Conservation (phyloP, 345 rosid species). For the Erodium maritimum region DNA sequence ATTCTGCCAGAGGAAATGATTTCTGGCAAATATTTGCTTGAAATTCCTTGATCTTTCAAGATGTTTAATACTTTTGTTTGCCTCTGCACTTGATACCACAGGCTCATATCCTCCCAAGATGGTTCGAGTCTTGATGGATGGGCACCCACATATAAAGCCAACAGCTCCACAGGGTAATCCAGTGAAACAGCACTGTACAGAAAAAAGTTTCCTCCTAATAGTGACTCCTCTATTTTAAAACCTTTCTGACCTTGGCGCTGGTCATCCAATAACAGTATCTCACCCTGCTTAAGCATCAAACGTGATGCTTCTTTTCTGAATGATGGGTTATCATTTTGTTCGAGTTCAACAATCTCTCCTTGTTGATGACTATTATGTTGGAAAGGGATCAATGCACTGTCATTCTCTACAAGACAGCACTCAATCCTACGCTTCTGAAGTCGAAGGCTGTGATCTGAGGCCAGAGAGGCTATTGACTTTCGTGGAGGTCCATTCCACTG, state of each 20-base stretch:
- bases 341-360: slow-evolving; percentile 39
- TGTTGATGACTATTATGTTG: slow-evolving; percentile 18
- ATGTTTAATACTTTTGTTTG: slow-evolving; percentile 52
- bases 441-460: slow-evolving; percentile 35
- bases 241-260: slow-evolving; percentile 30
- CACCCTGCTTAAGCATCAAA: slow-evolving; percentile 30
- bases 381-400: slow-evolving; percentile 19
- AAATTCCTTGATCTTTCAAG: slow-evolving; percentile 34
- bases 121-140: slow-evolving; percentile 54
- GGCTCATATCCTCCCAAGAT: slow-evolving; percentile 58
- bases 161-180: slow-evolving; percentile 23
- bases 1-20: slow-evolving; percentile 40
- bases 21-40: slow-evolving; percentile 40
- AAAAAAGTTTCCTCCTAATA: slow-evolving; percentile 29
- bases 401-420: slow-evolving; percentile 22
- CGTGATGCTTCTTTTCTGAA: slow-evolving; percentile 19
- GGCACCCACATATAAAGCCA: slow-evolving; percentile 41
- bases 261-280: slow-evolving; percentile 37
- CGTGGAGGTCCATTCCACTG: slow-evolving; percentile 43
- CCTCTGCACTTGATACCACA: slow-evolving; percentile 64
- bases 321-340: slow-evolving; percentile 15
- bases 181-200: slow-evolving; percentile 29
- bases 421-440: slow-evolving; percentile 41
- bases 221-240: slow-evolving; percentile 38
- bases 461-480: slow-evolving; percentile 40